These are phyloP conservation scores for Exsudoporus frostii DNA, from an alignment of 768 basidiomycete species.

Conservation along the genomic window DNA sequence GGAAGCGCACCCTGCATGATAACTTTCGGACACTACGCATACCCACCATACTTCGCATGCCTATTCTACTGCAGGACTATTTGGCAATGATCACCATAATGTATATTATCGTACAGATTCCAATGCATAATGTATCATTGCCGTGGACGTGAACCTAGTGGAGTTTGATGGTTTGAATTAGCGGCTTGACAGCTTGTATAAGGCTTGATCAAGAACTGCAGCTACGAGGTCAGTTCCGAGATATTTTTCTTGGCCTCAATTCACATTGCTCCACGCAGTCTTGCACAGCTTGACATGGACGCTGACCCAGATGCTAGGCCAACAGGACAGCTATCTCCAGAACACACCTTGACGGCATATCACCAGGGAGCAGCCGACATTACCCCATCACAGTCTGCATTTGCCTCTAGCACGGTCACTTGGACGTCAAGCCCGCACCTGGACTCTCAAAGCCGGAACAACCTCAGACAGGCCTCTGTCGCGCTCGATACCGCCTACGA, in stretches of 20 bases:
- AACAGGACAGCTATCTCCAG: constrained; percentile 12
- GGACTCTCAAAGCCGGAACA: constrained; percentile 32
- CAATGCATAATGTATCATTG: constrained; percentile 9
- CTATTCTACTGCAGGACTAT: constrained; percentile 4
- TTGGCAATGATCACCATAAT: constrained; percentile 5
- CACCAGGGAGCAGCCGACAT: constrained; percentile 12
- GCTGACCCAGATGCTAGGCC: constrained; percentile 8
- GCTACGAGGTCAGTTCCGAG: background rate
- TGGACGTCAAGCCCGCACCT: constrained; percentile 13
- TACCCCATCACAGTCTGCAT: constrained; percentile 4
- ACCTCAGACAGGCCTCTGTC: constrained; percentile 49
- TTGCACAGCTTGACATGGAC: constrained; percentile 18
- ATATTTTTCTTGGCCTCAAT: background rate
- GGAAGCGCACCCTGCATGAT: constrained; percentile 4
- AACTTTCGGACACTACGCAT: constrained; percentile 1
- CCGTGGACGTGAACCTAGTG: background rate
- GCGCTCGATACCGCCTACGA: constrained; percentile 54
- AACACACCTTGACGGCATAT: constrained; percentile 11
- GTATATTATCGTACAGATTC: constrained; percentile 13
- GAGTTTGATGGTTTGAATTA: background rate
- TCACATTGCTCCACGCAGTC: background rate
- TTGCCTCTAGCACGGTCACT: constrained; percentile 4
- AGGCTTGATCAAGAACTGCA: background rate
- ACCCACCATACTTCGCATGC: constrained; percentile 3
- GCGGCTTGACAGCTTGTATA: background rate